Evolutionary conservation across 2,329 filamentous ascomycete species (phyloP).

Genomic region (Phaeophleospora eucalypticola): DNA sequence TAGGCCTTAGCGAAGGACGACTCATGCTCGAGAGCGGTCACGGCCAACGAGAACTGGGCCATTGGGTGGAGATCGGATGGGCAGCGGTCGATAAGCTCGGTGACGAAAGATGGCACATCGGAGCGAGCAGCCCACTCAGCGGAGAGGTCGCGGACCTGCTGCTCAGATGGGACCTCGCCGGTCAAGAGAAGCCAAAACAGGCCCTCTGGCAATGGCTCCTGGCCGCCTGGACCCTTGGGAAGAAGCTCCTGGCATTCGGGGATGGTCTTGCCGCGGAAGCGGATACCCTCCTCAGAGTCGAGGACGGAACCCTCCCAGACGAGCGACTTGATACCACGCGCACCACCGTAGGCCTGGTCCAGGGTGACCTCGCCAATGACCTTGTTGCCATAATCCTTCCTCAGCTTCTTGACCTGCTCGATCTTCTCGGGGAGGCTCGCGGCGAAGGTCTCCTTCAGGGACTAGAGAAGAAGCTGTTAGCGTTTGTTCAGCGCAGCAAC

Average conservation of each 20-base stretch:
- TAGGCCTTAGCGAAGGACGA: conserved; percentile 98
- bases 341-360: conserved; percentile 98
- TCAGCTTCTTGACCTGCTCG: conserved; percentile 97
- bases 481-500: conserved; percentile 1
- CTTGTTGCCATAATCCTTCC: conserved; percentile 95
- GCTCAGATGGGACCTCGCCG: conserved; percentile 93
- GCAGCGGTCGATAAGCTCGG: conserved; percentile 99
- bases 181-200: conserved; percentile 99
- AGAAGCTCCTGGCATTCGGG: conserved; percentile 97
- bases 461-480: conserved; percentile 51
- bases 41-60: conserved; percentile 97
- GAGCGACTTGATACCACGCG: conserved; percentile 95
- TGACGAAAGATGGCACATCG: conserved; percentile 94
- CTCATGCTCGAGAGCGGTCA: conserved; percentile 97
- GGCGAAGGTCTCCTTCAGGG: conserved; percentile 96
- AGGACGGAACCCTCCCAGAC: conserved; percentile 99
- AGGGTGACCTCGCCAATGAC: conserved; percentile 96
- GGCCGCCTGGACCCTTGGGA: conserved; percentile 92
- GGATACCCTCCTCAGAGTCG: conserved; percentile 97
- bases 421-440: conserved; percentile 93
- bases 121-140: conserved; percentile 98
- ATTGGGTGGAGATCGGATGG: conserved; percentile 98
- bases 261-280: conserved; percentile 98
- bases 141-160: conserved; percentile 96
- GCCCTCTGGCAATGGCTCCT: conserved; percentile 95